Base-by-base conservation (phyloP, 2,329 filamentous ascomycete genomes). In the Beauveria rudraprayagi region DNA sequence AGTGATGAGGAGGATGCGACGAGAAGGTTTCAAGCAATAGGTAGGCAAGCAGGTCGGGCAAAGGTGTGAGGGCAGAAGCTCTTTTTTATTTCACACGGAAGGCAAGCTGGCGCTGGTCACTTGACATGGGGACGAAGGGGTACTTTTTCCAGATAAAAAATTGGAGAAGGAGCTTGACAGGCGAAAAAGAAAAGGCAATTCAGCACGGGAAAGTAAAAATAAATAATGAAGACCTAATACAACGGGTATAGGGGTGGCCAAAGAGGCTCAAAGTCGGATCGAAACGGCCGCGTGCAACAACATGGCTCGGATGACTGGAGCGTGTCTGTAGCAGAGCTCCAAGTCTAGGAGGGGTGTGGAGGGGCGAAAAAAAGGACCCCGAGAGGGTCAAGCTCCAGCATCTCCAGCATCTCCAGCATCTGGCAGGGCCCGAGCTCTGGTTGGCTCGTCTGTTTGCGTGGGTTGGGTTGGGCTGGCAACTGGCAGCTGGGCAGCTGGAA, bases 41-140 rank as follows among this genome's bases (percentile, higher is more conserved):
- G 14, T 37, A 5, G 9, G 4, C 1, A 37, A 30, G 28, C 11
- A n/a, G 7, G 40, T 30, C 10, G 46, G 10, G 9, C 19, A 7
- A 8, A 10, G 57, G 50, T 46, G 41, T 22, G 57, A 54, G 57
- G 57, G 57, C 48, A 60, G 9, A 24, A n/a, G 48, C 57, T 54
- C 48, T 60, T 54, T 60, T 60, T 54, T 60, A 60, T 54, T 60
- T 54, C 34, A 40, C 43, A 60, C 41, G 5, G 11, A 17, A 43
- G 10, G n/a, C 16, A 28, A n/a, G n/a, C 17, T 41, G 22, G 57
- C 47, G n/a, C 17, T 41, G 17, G 57, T 54, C 57, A 60, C 41
- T 60, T 60, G 57, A 46, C 47, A 48, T 60, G 28, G 41, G 28
- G 41, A 52, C 47, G 28, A 43, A 59, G 43, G 16, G 46, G 53